Conservation (phyloP, 495 filamentous ascomycete species). For the Penicillium pulvis region DNA sequence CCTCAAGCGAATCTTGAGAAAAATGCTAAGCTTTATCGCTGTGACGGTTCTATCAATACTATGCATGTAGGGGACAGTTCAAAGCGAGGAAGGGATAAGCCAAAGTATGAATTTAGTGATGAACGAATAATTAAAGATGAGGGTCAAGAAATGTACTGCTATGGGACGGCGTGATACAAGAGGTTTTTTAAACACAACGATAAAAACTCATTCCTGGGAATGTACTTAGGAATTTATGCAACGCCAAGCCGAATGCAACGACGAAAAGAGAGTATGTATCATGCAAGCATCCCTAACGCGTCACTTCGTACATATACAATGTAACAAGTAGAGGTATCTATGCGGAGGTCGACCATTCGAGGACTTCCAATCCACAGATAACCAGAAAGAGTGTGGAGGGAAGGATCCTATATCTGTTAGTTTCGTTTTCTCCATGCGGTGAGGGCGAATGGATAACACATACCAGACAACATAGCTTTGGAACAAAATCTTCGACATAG, state of each 20-base stretch:
- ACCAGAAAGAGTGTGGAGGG: slow-evolving; percentile 91
- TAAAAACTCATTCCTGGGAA: not conserved
- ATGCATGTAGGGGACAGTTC: not conserved
- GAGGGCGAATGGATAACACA: slow-evolving; percentile 28
- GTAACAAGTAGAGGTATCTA: slow-evolving; percentile 10
- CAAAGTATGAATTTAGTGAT: not conserved
- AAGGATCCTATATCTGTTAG: slow-evolving; percentile 69
- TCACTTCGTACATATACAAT: slow-evolving; percentile 2
- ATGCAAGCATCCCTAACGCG: not conserved
- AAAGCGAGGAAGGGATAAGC: not conserved
- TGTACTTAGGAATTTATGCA: not conserved
- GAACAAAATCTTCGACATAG: slow-evolving; percentile 91
- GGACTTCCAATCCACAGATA: slow-evolving; percentile 86
- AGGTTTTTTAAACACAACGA: not conserved
- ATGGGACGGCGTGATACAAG: not conserved
- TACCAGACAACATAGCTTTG: slow-evolving; percentile 97
- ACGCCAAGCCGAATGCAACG: not conserved
- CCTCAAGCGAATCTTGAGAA: too few relatives aligned
- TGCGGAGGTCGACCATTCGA: slow-evolving; percentile 75
- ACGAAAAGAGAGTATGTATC: slow-evolving; percentile 1
- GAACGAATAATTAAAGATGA: not conserved
- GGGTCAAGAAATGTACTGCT: not conserved
- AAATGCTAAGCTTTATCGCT: not conserved
- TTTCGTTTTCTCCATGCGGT: not conserved
- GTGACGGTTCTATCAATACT: not conserved